These are phyloP conservation scores for Juglanconis juglandina DNA, from an alignment of 2,329 filamentous ascomycete genomes.

Conservation along the genomic window DNA sequence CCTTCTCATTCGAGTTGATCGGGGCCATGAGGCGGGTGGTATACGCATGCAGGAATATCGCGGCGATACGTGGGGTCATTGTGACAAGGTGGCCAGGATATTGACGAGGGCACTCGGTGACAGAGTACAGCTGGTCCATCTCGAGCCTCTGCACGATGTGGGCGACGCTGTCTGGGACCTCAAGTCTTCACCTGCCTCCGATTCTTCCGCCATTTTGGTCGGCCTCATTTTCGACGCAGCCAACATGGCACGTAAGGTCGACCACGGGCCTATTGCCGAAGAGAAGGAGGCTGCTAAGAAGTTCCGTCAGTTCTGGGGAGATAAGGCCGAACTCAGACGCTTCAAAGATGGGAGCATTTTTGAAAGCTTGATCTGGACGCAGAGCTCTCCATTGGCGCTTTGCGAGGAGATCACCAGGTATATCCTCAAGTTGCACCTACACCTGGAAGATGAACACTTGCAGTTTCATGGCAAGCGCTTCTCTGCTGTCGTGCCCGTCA, in stretches of 20 bases:
- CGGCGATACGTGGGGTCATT: conserved; percentile 43
- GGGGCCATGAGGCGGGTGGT: conserved; percentile 13
- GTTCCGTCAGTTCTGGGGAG: conserved; percentile 92
- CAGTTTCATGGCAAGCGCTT: conserved; percentile 49
- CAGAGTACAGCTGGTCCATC: conserved; percentile 65
- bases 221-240: conserved; percentile 70
- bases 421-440: conserved; percentile 67
- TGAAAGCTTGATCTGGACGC: conserved; percentile 84
- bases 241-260: conserved; percentile 72
- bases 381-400: conserved; percentile 60
- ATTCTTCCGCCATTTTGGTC: conserved; percentile 45
- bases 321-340: conserved; percentile 84
- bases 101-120: conserved; percentile 72
- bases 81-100: conserved; percentile 58
- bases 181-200: conserved; percentile 32
- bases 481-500: conserved; percentile 44
- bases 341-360: conserved; percentile 95
- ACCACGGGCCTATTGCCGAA: conserved; percentile 84
- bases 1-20: conserved; percentile 35
- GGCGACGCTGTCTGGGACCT: conserved; percentile 44
- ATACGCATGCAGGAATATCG: conserved; percentile 31
- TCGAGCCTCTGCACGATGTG: conserved; percentile 28
- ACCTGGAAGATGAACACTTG: conserved; percentile 52
- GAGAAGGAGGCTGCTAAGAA: conserved; percentile 75
- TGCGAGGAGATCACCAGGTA: conserved; percentile 77